These are phyloP conservation scores for Canavalia gladiata DNA, from an alignment of 306 rosid genomes.

Conservation along the genomic window DNA sequence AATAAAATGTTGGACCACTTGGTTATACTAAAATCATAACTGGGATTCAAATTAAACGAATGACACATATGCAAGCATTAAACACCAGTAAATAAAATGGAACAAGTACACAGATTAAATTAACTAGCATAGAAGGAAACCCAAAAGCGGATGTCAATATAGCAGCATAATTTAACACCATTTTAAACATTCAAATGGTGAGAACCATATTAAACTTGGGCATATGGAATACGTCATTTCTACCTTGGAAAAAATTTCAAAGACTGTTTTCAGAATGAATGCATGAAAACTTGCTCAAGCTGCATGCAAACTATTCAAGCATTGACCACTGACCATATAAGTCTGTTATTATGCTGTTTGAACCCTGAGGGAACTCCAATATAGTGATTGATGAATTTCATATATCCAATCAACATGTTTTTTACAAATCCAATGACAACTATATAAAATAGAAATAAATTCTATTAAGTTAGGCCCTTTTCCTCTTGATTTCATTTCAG, in stretches of 20 bases:
- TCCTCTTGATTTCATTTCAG: slow-evolving; percentile 8
- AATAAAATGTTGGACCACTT: slow-evolving; percentile 23
- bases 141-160: neutral
- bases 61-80: slow-evolving; percentile 30
- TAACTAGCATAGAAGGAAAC: slow-evolving; percentile 28
- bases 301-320: slow-evolving; percentile 27
- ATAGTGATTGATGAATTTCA: slow-evolving; percentile 16
- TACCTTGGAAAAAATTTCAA: neutral
- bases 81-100: slow-evolving; percentile 34
- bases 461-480: neutral
- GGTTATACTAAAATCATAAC: slow-evolving; percentile 40
- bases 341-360: slow-evolving; percentile 15
- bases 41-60: slow-evolving; percentile 30
- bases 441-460: neutral
- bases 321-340: slow-evolving; percentile 28
- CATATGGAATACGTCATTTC: slow-evolving; percentile 24
- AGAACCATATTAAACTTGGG: slow-evolving; percentile 15
- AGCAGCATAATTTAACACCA: slow-evolving; percentile 4
- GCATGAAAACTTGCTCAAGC: slow-evolving; percentile 18
- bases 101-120: slow-evolving; percentile 20
- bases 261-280: slow-evolving; percentile 22
- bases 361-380: slow-evolving; percentile 24
- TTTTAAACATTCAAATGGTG: slow-evolving; percentile 24
- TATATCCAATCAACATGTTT: neutral
- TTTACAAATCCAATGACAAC: slow-evolving; percentile 13